Conservation (phyloP, 2,329 filamentous ascomycete species). For the Paecilomyces fulvus region DNA sequence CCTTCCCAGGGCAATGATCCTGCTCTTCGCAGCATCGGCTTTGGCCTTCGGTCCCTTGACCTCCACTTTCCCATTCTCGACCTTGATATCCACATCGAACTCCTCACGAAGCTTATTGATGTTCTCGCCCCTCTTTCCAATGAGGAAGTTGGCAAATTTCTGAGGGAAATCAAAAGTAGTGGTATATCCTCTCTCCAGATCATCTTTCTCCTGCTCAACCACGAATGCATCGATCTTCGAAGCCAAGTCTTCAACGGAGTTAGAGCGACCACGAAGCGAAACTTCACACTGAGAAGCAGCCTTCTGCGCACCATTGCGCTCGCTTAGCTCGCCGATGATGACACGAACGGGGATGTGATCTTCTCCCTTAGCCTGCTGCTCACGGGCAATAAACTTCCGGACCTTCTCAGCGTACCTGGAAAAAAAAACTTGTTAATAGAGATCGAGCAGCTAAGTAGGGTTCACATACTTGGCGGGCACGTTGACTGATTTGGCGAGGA, state of each 20-base stretch:
- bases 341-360: slow-evolving; percentile 50
- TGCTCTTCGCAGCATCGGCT: slow-evolving; percentile 73
- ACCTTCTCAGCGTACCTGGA: slow-evolving; percentile 54
- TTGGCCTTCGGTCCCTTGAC: slow-evolving; percentile 94
- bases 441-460: background rate
- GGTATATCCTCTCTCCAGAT: slow-evolving; percentile 85
- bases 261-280: slow-evolving; percentile 67
- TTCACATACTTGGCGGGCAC: slow-evolving; percentile 44
- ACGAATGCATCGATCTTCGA: slow-evolving; percentile 71
- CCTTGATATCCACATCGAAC: slow-evolving; percentile 70
- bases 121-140: slow-evolving; percentile 59
- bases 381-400: slow-evolving; percentile 48
- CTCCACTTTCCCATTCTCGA: slow-evolving; percentile 88
- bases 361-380: slow-evolving; percentile 44
- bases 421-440: slow-evolving; percentile 6
- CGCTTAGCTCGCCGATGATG: slow-evolving; percentile 35
- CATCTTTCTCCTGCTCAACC: slow-evolving; percentile 80
- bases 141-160: slow-evolving; percentile 82
- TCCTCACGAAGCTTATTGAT: slow-evolving; percentile 62
- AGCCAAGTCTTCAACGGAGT: slow-evolving; percentile 62
- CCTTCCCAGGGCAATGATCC: slow-evolving; percentile 71
- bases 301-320: slow-evolving; percentile 13
- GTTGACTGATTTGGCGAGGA: slow-evolving; percentile 46
- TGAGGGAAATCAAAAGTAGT: slow-evolving; percentile 87
- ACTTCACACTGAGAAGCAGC: slow-evolving; percentile 43